Evolutionary conservation across 1,284 basidiomycete species (phyloP), one percentile per base, ranked within the genome.

Genomic region (Vanrija pseudolonga): DNA sequence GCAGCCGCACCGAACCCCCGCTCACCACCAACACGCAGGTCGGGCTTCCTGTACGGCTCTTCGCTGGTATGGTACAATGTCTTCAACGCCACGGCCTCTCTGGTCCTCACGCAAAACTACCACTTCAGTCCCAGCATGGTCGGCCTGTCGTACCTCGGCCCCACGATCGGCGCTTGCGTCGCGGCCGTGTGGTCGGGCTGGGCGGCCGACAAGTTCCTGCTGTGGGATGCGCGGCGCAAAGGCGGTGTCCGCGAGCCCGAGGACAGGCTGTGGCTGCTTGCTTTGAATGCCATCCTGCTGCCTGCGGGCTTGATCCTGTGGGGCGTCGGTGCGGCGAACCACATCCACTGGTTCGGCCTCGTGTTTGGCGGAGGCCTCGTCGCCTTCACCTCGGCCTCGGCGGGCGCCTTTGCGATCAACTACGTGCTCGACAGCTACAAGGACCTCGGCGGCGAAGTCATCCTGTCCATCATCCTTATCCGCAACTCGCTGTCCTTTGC

Each of bases 371-470:
- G 57, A 15, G 45, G 49, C 8, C 45, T 64, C 9, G 46, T 64
- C 14, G 57, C 63, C 4, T 64, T 58, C 50, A 56, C 55, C 8
- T 55, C 45, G 18, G 64, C 59, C 14, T 55, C 50, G 18, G 60
- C 50, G 37, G 64, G 58, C 15, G 56, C 59, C 7, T 54, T 62
- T 23, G 54, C 67, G n/a, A 53, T 66, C 45, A 62, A 55, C 56
- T 69, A 69, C 44, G 61, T 55, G 8, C 37, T 69, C 19, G 67
- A 69, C 60, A 55, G 45, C 4, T 69, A 69, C 56, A 63, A 64
- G 42, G 61, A 60, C 24, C 57, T 65, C 37, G 48, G 53, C 19
- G 56, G 59, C 24, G 66, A 66, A 45, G 55, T 61, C 41, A 55
- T 65, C 43, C 52, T 61, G 36, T 60, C 56, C 17, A 59, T 60